These are phyloP conservation scores for Fusarium virguliforme DNA, from an alignment of 2,329 filamentous ascomycete species.

Conservation along the genomic window DNA sequence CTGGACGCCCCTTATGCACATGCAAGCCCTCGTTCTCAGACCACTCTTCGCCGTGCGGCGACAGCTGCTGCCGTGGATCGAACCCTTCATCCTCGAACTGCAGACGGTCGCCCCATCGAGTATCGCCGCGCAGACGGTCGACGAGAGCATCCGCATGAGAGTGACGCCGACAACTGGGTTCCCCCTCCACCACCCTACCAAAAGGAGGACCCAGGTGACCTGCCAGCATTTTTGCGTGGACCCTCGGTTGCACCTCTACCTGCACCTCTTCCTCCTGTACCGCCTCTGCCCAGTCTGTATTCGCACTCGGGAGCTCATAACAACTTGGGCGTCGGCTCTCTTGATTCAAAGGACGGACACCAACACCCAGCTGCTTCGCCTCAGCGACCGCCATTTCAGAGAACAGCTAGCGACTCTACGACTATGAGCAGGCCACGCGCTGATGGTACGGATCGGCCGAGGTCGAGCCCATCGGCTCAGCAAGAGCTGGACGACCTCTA, in stretches of 20 bases:
- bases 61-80: conserved; percentile 84
- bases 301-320: not conserved
- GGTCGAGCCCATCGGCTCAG: conserved; percentile 53
- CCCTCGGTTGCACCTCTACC: conserved; percentile 59
- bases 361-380: conserved; percentile 23
- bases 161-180: conserved; percentile 90
- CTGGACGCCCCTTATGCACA: conserved; percentile 82
- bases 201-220: conserved; percentile 72
- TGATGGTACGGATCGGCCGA: conserved; percentile 50
- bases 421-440: conserved; percentile 48
- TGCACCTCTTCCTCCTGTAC: conserved; percentile 48
- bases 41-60: conserved; percentile 80
- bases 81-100: conserved; percentile 73
- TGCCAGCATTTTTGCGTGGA: conserved; percentile 71
- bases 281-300: conserved; percentile 40
- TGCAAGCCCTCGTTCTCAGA: conserved; percentile 78
- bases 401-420: conserved; percentile 58
- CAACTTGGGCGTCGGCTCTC: not conserved
- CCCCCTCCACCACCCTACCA: conserved; percentile 88
- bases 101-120: conserved; percentile 69
- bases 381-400: conserved; percentile 52
- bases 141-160: conserved; percentile 85
- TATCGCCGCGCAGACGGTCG: conserved; percentile 80
- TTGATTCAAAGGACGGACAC: conserved; percentile 24
- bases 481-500: conserved; percentile 62